Evolutionary conservation across 805 yeast genomes (phyloP).

Genomic region (Clavispora phyllophila): DNA sequence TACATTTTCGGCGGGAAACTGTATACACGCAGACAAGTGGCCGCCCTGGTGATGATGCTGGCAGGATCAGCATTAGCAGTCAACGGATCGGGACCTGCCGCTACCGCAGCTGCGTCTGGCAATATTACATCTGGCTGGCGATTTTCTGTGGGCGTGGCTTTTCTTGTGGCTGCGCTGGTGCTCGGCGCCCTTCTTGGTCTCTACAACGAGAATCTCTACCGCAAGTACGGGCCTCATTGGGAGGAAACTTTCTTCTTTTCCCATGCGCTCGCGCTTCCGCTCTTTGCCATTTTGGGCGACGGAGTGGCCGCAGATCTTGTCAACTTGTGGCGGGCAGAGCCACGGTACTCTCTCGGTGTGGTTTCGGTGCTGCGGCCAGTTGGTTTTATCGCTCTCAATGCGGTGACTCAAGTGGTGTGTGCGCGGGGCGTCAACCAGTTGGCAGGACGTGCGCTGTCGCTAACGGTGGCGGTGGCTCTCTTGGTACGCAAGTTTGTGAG

Average conservation of each 20-base stretch:
- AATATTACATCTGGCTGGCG: not conserved
- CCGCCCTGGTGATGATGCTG: conserved; percentile 48
- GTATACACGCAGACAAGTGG: conserved; percentile 43
- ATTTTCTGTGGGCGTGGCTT: conserved; percentile 30
- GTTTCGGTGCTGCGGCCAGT: conserved; percentile 11
- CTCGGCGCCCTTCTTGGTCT: conserved; percentile 55
- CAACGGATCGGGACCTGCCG: not conserved
- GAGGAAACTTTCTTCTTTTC: conserved; percentile 58
- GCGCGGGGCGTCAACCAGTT: conserved; percentile 63
- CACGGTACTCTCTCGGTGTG: not conserved
- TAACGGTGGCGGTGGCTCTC: conserved; percentile 58
- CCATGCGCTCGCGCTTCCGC: conserved; percentile 51
- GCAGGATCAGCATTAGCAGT: conserved; percentile 49
- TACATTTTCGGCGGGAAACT: conserved; percentile 37
- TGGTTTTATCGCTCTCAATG: conserved; percentile 14
- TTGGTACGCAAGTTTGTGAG: conserved; percentile 59
- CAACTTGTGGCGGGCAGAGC: conserved; percentile 1
- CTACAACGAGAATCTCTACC: conserved; percentile 47
- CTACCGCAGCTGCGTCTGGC: not conserved
- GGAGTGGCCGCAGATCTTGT: conserved; percentile 13
- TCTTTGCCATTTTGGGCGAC: conserved; percentile 37
- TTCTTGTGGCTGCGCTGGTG: conserved; percentile 45
- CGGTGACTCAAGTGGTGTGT: conserved; percentile 39
- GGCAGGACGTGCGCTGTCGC: conserved; percentile 52
- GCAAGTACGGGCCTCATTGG: conserved; percentile 56